These are phyloP conservation scores for Cornus controversa DNA, from an alignment of 148 eudicot genomes.

Conservation along the genomic window DNA sequence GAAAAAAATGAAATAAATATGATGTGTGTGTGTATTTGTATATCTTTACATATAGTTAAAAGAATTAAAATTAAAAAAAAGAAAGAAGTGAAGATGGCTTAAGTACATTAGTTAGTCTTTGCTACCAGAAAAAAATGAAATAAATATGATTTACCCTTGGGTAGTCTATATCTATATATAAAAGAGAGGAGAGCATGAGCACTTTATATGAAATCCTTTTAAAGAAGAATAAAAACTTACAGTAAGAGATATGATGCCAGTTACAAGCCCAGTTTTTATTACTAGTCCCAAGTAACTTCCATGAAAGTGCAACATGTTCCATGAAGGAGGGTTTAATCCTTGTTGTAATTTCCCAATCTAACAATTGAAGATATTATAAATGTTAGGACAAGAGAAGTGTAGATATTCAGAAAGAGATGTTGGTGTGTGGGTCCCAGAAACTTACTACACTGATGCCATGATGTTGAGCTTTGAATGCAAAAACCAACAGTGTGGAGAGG, in stretches of 20 bases:
- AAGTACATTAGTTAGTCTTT: too few relatives aligned
- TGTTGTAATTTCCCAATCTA: slow-evolving; percentile 64
- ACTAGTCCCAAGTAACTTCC: slow-evolving; percentile 52
- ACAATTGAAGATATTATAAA: not conserved
- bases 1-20: too few relatives aligned
- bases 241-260: slow-evolving; percentile 66
- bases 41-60: too few relatives aligned
- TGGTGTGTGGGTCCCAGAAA: not conserved
- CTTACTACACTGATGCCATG: slow-evolving; percentile 60
- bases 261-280: slow-evolving; percentile 56
- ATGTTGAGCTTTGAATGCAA: slow-evolving; percentile 51
- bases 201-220: not conserved
- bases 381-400: not conserved
- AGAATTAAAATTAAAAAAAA: too few relatives aligned
- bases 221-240: slow-evolving; percentile 27
- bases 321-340: slow-evolving; percentile 74
- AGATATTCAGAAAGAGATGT: not conserved
- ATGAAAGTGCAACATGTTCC: slow-evolving; percentile 49
- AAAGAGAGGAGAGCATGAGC: not conserved
- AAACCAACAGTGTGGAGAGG: slow-evolving; percentile 49
- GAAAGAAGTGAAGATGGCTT: too few relatives aligned
- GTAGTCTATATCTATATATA: too few relatives aligned
- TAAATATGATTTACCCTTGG: too few relatives aligned
- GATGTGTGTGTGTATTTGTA: too few relatives aligned
- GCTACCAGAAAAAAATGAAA: too few relatives aligned